These are phyloP conservation scores for Rubroboletus pulcherrimus DNA, from an alignment of 768 basidiomycete species.

Conservation along the genomic window DNA sequence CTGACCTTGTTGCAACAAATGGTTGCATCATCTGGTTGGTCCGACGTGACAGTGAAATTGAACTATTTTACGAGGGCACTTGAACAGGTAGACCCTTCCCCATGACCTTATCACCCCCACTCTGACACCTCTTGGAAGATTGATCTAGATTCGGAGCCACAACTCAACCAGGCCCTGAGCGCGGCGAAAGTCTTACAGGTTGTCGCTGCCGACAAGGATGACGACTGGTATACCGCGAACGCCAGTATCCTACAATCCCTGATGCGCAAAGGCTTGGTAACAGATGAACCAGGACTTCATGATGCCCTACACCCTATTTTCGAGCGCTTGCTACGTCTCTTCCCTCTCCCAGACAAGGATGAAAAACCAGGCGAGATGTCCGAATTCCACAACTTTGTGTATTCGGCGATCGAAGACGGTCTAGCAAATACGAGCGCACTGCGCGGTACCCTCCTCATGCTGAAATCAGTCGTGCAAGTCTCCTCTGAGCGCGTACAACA, in stretches of 20 bases:
- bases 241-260: constrained; percentile 73
- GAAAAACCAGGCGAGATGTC: constrained; percentile 65
- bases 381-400: constrained; percentile 76
- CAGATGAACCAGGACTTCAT: constrained; percentile 75
- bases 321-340: constrained; percentile 70
- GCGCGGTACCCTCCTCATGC: constrained; percentile 79
- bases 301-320: constrained; percentile 81
- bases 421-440: constrained; percentile 68
- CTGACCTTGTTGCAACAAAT: constrained; percentile 70
- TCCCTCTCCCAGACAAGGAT: constrained; percentile 77
- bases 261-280: constrained; percentile 80
- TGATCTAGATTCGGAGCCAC: constrained; percentile 65
- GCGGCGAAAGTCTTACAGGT: constrained; percentile 87
- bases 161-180: constrained; percentile 67
- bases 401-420: constrained; percentile 72
- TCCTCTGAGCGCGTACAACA: constrained; percentile 81
- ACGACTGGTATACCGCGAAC: constrained; percentile 77
- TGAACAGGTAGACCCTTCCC: constrained; percentile 53
- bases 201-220: constrained; percentile 76
- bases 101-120: background rate
- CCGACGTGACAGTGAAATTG: constrained; percentile 86
- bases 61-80: constrained; percentile 85
- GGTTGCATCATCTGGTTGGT: constrained; percentile 81
- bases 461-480: constrained; percentile 79
- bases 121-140: constrained; percentile 42